A percentile compares a stretch with the other conserved stretches of the same genome.
phyloP scores from a whole-genome alignment of 805 yeast genomes.

The Nakazawaea ishiwadae region DNA sequence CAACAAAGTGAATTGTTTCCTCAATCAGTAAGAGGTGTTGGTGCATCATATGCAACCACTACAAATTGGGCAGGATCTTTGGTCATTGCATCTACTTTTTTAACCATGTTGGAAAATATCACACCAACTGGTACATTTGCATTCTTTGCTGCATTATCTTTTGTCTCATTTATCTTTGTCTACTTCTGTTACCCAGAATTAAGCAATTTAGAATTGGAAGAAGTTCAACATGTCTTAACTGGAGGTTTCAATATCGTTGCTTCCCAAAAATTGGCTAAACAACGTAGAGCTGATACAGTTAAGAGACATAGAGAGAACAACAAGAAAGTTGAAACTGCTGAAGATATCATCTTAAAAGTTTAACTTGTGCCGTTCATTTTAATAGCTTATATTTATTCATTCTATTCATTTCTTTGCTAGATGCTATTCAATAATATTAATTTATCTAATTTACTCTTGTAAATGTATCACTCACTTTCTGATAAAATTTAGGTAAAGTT shows the following conservation, averaged over 20 bases:
- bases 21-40: conserved; percentile 88
- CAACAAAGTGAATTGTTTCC: conserved; percentile 95
- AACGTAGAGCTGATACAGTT: conserved; percentile 8
- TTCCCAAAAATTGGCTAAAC: conserved; percentile 48
- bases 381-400: neutral
- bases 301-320: conserved; percentile 1
- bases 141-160: conserved; percentile 79
- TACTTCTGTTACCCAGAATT: conserved; percentile 90
- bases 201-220: conserved; percentile 85
- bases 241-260: conserved; percentile 84
- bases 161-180: conserved; percentile 66
- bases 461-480: no score
- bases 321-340: neutral
- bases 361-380: neutral
- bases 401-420: conserved; percentile 1
- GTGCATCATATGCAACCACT: conserved; percentile 86
- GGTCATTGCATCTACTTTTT: conserved; percentile 84
- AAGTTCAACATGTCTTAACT: conserved; percentile 73
- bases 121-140: conserved; percentile 96
- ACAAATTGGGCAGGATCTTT: conserved; percentile 95
- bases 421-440: no score
- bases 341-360: conserved; percentile 1
- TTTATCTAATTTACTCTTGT: no score
- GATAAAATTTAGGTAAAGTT: no score
- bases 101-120: conserved; percentile 89